These are phyloP conservation scores for Inonotus obliquus DNA, from an alignment of 1,284 basidiomycete genomes.

Conservation along the genomic window DNA sequence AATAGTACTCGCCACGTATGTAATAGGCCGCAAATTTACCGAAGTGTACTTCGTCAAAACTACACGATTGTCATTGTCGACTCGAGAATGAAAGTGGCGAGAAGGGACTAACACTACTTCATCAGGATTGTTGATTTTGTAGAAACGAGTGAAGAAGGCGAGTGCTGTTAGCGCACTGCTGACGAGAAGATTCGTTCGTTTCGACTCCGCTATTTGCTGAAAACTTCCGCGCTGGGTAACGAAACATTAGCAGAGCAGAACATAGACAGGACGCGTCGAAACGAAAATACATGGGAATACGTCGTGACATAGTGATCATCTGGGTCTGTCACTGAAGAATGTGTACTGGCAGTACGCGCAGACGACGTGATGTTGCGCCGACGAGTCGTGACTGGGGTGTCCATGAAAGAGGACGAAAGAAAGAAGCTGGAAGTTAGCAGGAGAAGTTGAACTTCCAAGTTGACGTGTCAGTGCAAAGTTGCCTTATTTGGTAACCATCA, in stretches of 20 bases:
- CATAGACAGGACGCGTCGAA: background rate
- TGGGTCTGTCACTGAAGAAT: conserved; percentile 11
- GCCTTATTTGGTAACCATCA: background rate
- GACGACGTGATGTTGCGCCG: conserved; percentile 10
- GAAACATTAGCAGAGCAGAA: background rate
- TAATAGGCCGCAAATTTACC: conserved; percentile 94
- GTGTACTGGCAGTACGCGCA: conserved; percentile 8
- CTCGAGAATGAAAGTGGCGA: background rate
- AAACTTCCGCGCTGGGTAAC: conserved; percentile 8
- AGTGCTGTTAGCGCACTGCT: conserved; percentile 63
- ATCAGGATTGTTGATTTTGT: conserved; percentile 90
- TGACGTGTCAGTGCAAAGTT: conserved; percentile 4
- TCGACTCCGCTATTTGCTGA: conserved; percentile 17
- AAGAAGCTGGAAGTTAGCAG: background rate
- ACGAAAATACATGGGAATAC: conserved; percentile 12
- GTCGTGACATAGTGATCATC: conserved; percentile 16
- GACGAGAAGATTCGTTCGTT: conserved; percentile 28
- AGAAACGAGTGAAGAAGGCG: conserved; percentile 83
- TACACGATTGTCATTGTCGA: conserved; percentile 29
- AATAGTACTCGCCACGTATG: conserved; percentile 91
- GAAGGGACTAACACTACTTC: conserved; percentile 81
- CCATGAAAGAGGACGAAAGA: conserved; percentile 9
- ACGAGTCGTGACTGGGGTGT: conserved; percentile 16
- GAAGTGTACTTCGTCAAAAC: conserved; percentile 97
- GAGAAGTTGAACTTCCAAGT: background rate